Evolutionary conservation across 257 asterid species (phyloP), one percentile per base, ranked within the genome.

Genomic region (Ajuga chamaepitys): DNA sequence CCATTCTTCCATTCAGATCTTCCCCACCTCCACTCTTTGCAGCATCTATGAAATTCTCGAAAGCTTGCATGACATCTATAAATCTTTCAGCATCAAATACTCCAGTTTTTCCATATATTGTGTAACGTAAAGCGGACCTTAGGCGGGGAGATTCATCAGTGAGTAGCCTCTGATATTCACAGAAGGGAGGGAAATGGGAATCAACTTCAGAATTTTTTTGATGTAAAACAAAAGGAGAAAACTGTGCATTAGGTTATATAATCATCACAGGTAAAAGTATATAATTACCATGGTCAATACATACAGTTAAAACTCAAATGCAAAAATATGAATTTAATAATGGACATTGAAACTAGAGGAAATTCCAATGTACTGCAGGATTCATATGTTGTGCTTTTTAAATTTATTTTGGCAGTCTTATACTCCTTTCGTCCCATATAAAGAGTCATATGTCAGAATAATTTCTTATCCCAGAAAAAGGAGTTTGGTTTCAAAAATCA

Each of bases 1-100:
- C 97, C 99, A 94, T 94, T 74, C 90, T 81, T 66, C 99, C 97
- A 32, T 85, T 94, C 74, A 94, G 45, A 74, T 72, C 28, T 70
- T 90, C 99, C 51, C 99, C 99, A 68, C 99, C 99, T 71, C 99
- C 99, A 66, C 99, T 94, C 82, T 90, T 94, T 42, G 99, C 99
- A 45, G 99, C 96, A 12, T 84, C 89, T 59, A 88, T 94, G 82
- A 94, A 94, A 71, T 75, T 90, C 82, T 94, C 99, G 28, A 94
- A 94, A 74, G 99, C 99, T 90, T 88, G 95, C 99, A 94, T 94
- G 70, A 94, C 95, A 79, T 94, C 99, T 55, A 90, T 89, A 71
- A 94, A 94, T 75, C 97, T 86, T 63, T 94, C 99, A 58, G 97
- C 99, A 80, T 94, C 88, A 67, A 94, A 94, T 24, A 94, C 86